These are phyloP conservation scores for Leishmania martiniquensis DNA, from an alignment of 208 protist species.

Conservation along the genomic window DNA sequence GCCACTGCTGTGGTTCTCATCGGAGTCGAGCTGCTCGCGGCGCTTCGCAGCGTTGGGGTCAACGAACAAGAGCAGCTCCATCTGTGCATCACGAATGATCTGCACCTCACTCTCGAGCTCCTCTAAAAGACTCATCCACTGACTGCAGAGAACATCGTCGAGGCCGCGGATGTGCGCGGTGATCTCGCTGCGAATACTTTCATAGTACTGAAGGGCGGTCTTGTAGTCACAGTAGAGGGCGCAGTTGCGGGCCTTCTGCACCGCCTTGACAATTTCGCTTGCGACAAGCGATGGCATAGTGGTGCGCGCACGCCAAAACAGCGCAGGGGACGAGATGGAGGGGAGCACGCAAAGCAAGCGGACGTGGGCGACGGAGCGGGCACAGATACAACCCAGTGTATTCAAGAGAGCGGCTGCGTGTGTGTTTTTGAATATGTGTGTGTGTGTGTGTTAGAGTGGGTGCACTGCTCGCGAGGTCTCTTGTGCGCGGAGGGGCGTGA, in stretches of 20 bases:
- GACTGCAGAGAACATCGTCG: constrained; percentile 29
- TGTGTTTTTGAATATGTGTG: too few species aligned
- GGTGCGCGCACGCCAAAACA: neutral
- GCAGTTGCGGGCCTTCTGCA: constrained; percentile 63
- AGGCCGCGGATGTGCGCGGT: constrained; percentile 24
- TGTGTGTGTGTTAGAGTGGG: too few species aligned
- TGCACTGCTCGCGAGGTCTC: neutral
- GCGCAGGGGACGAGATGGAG: neutral
- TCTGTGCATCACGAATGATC: constrained; percentile 39
- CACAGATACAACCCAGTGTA: neutral
- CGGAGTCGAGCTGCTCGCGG: constrained; percentile 9
- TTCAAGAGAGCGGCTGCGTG: neutral
- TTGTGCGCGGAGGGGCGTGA: too few species aligned
- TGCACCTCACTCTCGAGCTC: constrained; percentile 45
- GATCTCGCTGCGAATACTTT: constrained; percentile 51
- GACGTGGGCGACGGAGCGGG: neutral
- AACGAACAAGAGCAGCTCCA: constrained; percentile 35
- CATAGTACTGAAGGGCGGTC: constrained; percentile 60
- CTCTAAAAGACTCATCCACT: constrained; percentile 46
- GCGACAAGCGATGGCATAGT: constrained; percentile 24
- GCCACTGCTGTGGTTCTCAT: constrained; percentile 13
- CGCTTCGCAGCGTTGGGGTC: constrained; percentile 15
- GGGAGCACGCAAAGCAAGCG: neutral
- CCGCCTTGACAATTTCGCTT: constrained; percentile 40
- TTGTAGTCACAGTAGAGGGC: constrained; percentile 77